phyloP scores from a whole-genome alignment of 2,329 filamentous ascomycete genomes.

The Penicillium hesseltinei region DNA sequence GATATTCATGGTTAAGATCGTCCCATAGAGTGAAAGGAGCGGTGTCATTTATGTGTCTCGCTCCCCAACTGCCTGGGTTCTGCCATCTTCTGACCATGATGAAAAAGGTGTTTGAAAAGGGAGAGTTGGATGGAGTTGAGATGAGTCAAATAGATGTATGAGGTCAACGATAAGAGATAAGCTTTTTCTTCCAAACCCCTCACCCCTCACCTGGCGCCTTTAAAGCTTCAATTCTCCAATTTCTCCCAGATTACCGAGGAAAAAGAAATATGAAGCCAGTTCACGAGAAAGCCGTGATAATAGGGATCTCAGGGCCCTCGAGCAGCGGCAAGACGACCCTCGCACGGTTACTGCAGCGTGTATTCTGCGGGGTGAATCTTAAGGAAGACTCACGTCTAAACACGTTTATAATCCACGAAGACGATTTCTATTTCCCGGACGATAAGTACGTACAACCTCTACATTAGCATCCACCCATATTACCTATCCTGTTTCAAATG shows the following conservation, averaged over 20 bases:
- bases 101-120: no score
- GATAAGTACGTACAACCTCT: conserved; percentile 53
- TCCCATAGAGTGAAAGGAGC: no score
- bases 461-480: neutral
- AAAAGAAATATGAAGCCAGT: conserved; percentile 3
- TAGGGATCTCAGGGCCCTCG: conserved; percentile 85
- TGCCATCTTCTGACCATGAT: no score
- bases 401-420: conserved; percentile 81
- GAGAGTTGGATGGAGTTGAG: no score
- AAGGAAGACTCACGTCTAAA: conserved; percentile 15
- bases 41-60: no score
- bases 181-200: neutral
- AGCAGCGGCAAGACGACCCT: conserved; percentile 95
- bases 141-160: neutral
- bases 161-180: conserved; percentile 3
- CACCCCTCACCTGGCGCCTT: neutral
- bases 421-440: conserved; percentile 92
- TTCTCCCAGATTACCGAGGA: conserved; percentile 6
- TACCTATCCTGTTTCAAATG: neutral
- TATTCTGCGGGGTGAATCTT: conserved; percentile 58
- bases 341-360: conserved; percentile 75
- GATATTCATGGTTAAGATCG: no score
- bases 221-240: neutral
- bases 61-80: no score
- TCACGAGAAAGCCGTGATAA: conserved; percentile 53